Conservation (phyloP, 2,329 filamentous ascomycete species). For the Rasamsonia emersonii region DNA sequence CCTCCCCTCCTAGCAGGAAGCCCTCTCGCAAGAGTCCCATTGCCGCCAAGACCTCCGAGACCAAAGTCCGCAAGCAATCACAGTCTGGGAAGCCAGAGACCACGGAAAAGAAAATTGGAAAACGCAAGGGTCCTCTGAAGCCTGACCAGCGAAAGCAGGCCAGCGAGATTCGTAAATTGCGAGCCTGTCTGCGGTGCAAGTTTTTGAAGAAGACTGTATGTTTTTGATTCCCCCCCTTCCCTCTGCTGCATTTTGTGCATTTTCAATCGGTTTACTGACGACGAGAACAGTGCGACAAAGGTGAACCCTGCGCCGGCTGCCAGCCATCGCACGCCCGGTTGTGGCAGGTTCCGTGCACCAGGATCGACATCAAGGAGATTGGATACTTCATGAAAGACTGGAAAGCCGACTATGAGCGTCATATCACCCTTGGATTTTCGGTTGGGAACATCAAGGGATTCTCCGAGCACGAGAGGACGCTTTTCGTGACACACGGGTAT, state of each 20-base stretch:
- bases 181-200: slow-evolving; percentile 91
- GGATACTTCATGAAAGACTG: slow-evolving; percentile 99
- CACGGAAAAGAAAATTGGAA: slow-evolving; percentile 85
- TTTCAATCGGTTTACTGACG: slow-evolving; percentile 6
- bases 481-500: slow-evolving; percentile 96
- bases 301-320: slow-evolving; percentile 89
- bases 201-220: slow-evolving; percentile 87
- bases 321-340: slow-evolving; percentile 90
- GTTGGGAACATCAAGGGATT: slow-evolving; percentile 92
- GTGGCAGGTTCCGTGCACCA: slow-evolving; percentile 96
- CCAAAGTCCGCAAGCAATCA: slow-evolving; percentile 67
- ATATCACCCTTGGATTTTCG: slow-evolving; percentile 77
- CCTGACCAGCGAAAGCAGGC: slow-evolving; percentile 95
- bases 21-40: slow-evolving; percentile 63
- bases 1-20: slow-evolving; percentile 59
- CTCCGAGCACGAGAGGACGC: slow-evolving; percentile 50
- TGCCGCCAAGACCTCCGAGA: slow-evolving; percentile 70
- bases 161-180: slow-evolving; percentile 89
- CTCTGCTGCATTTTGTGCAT: slow-evolving; percentile 1
- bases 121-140: slow-evolving; percentile 78
- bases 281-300: slow-evolving; percentile 65
- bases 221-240: slow-evolving; percentile 1
- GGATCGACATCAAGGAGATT: slow-evolving; percentile 98
- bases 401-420: slow-evolving; percentile 93
- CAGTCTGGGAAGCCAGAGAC: slow-evolving; percentile 71